phyloP scores from a whole-genome alignment of 2,329 filamentous ascomycete genomes.

The Exserohilum turcica region DNA sequence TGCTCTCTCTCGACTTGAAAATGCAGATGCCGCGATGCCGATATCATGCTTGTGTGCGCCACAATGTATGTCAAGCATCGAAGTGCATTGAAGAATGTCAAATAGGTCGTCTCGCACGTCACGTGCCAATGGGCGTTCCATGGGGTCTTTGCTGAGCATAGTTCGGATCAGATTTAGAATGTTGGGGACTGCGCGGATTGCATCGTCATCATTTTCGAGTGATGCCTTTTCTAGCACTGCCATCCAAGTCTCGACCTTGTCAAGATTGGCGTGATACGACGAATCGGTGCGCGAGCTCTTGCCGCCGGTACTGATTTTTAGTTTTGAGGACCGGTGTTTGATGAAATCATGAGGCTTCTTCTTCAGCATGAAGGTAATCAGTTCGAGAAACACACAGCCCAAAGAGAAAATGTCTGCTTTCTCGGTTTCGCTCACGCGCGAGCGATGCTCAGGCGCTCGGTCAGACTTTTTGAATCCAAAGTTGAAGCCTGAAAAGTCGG shows the following conservation, averaged over 20 bases:
- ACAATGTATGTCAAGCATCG: constrained; percentile 44
- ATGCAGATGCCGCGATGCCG: constrained; percentile 28
- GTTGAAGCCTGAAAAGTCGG: constrained; percentile 45
- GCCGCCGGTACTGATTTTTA: constrained; percentile 55
- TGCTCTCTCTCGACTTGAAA: constrained; percentile 34
- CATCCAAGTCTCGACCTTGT: constrained; percentile 73
- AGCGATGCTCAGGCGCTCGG: constrained; percentile 34
- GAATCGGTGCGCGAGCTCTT: constrained; percentile 67
- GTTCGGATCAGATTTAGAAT: constrained; percentile 49
- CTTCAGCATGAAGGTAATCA: constrained; percentile 71
- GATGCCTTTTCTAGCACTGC: constrained; percentile 64
- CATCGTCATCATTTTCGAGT: constrained; percentile 42
- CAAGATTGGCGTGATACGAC: constrained; percentile 73
- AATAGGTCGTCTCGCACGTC: constrained; percentile 49
- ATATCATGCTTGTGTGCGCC: constrained; percentile 41
- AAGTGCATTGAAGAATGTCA: constrained; percentile 39
- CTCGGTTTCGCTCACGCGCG: constrained; percentile 41
- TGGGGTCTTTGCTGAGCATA: constrained; percentile 52
- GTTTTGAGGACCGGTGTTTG: constrained; percentile 68
- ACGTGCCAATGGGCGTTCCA: constrained; percentile 48
- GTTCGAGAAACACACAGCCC: constrained; percentile 73
- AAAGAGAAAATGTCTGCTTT: constrained; percentile 74
- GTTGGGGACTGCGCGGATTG: constrained; percentile 49
- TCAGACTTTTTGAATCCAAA: constrained; percentile 44
- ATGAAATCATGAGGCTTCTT: constrained; percentile 69